Evolutionary conservation across 1,139 yeast genomes (phyloP), one percentile per base, ranked within the genome.

Genomic region (Yamadazyma siamensis): DNA sequence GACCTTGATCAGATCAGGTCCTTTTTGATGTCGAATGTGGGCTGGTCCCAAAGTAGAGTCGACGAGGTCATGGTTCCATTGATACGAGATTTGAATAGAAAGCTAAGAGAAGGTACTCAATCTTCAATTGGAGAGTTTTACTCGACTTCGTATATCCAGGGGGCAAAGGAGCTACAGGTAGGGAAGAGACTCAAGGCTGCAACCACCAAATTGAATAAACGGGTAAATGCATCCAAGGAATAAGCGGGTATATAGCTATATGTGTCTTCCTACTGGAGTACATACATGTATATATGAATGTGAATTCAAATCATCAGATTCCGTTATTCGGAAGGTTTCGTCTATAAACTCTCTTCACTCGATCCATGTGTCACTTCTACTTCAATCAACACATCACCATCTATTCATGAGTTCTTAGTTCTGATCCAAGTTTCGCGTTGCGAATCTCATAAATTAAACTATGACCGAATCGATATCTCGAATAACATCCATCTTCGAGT

Each of bases 1-100:
- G 86, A 86, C 50, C 58, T 89, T 36, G 96, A 89, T 45, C 78
- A 77, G 41, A 65, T 94, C 29, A 60, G 96, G 23, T 67, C 77
- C 0, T 89, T 73, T 46, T 61, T 94, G 51, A 73, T 75, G 71
- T 66, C 61, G 27, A 75, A 77, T 32, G 78, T 88, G n/a, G 88
- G 89, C 3, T 94, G 99, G 97, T 59, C 75, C 2, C 79, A 77
- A 45, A 78, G 71, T 10, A 70, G 75, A 36, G 81, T 88, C 2
- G 95, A 91, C 49, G 94, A 87, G 48, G 80, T 88, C 5, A 64
- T 94, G 55, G 71, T 89, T n/a, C 99, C 98, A 2, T 75, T 94
- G 36, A 80, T 94, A 13, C 71, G 80, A 45, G 91, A 81, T 44
- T 72, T 88, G 62, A 87, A 86, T 53, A 71, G 72, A 33, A 67